These are phyloP conservation scores for Solanum chacoense DNA, from an alignment of 305 asterid genomes.

Conservation along the genomic window DNA sequence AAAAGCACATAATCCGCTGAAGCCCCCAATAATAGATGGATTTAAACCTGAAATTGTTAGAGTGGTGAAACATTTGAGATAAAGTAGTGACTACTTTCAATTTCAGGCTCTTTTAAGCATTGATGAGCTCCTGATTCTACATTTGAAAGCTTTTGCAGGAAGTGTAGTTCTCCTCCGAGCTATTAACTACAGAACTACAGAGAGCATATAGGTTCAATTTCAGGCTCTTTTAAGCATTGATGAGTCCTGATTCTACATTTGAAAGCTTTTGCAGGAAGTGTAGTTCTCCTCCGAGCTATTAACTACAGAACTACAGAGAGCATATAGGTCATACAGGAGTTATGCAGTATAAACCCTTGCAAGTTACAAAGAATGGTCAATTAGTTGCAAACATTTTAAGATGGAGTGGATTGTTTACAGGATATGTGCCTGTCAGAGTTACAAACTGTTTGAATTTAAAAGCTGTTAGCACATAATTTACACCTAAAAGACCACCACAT, in stretches of 20 bases:
- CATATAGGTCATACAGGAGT: not conserved
- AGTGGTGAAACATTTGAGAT: not conserved
- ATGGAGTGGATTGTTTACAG: not conserved
- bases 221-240: not conserved
- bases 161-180: not conserved
- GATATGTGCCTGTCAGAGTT: not conserved
- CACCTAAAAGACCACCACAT: not conserved
- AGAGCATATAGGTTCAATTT: not conserved
- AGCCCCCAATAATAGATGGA: constrained; percentile 87
- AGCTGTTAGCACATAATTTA: not conserved
- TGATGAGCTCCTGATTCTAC: not conserved
- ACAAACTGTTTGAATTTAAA: not conserved
- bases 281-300: not conserved
- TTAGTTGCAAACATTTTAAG: not conserved
- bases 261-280: not conserved
- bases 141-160: not conserved
- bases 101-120: not conserved
- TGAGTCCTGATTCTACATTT: not conserved
- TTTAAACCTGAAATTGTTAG: constrained; percentile 51
- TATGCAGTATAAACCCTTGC: not conserved
- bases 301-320: not conserved
- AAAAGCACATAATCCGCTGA: constrained; percentile 82
- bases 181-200: not conserved
- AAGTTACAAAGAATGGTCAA: not conserved
- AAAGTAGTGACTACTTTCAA: not conserved